phyloP scores from a whole-genome alignment of 305 asterid species.

The Solanum hybrid region DNA sequence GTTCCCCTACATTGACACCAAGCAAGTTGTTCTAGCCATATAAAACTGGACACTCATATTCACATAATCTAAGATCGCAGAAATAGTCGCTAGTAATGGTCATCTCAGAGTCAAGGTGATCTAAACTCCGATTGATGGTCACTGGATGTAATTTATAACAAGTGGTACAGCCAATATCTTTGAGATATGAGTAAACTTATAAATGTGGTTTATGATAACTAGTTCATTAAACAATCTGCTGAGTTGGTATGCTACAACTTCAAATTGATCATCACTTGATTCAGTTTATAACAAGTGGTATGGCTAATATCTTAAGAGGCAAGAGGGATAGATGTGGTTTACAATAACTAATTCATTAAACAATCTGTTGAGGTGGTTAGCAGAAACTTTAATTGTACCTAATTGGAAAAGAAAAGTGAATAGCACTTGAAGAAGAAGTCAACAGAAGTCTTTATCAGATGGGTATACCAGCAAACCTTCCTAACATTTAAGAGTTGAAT shows the following conservation, averaged over 20 bases:
- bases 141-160: not conserved
- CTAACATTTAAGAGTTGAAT: not conserved
- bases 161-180: not conserved
- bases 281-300: not conserved
- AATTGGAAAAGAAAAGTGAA: not conserved
- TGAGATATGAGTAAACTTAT: not conserved
- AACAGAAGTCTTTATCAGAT: not conserved
- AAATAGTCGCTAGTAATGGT: not conserved
- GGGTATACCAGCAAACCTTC: not conserved
- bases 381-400: not conserved
- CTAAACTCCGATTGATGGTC: not conserved
- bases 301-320: not conserved
- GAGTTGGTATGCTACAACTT: not conserved
- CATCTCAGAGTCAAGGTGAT: not conserved
- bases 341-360: not conserved
- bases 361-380: not conserved
- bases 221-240: not conserved
- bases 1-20: not conserved
- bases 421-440: not conserved
- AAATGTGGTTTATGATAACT: not conserved
- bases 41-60: not conserved
- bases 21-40: not conserved
- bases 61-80: not conserved
- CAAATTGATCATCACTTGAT: not conserved
- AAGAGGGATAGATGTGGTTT: not conserved